Evolutionary conservation across 495 filamentous ascomycete genomes (phyloP), one percentile per base, ranked within the genome.

Genomic region (Penicillium bialowiezense): DNA sequence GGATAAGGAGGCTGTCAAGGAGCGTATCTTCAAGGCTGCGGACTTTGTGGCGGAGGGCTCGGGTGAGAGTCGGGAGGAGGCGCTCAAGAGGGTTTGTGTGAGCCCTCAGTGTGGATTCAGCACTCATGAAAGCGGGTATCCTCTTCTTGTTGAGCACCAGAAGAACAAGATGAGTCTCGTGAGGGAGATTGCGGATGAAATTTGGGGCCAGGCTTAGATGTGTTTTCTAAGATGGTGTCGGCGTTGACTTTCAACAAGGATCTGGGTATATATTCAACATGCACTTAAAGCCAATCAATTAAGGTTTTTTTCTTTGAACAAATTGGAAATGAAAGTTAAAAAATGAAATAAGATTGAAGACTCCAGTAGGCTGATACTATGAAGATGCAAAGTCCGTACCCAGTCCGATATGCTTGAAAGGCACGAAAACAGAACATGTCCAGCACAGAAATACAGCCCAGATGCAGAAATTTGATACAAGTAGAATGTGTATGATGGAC

Each of bases 21-120:
- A 68, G 55, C 68, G 83, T 6, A 64, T 87, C 36, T 71, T 77
- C 24, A 73, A 79, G 59, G 83, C 83, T 13, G 83, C 79, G 4
- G 70, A 73, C n/a, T 79, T 77, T 58, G 78, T 84, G 51, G 77
- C 80, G 3, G 51, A 72, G 20, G 82, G 81, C 3, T 63, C 59
- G 19, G 68, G 65, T 9, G 48, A 67, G 46, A 64, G 60, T 6
- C 61, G 60, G 8, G 71, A 73, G 49, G 70, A 79, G 49, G 75
- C 73, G 0, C 65, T 87, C 8, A 76, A 84, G 54, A 73, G 80
- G 55, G 62, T 86, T 37, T 83, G 83, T 54, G 66, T 86, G 32
- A 83, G 79, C 52, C 83, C 84, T 26, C 83, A 87, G 67, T 87
- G 83, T 64, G 83, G 83, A 9, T 86, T 87, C 63, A 83, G 80